phyloP scores from a whole-genome alignment of 2,329 filamentous ascomycete genomes.

The Nemania sp. region DNA sequence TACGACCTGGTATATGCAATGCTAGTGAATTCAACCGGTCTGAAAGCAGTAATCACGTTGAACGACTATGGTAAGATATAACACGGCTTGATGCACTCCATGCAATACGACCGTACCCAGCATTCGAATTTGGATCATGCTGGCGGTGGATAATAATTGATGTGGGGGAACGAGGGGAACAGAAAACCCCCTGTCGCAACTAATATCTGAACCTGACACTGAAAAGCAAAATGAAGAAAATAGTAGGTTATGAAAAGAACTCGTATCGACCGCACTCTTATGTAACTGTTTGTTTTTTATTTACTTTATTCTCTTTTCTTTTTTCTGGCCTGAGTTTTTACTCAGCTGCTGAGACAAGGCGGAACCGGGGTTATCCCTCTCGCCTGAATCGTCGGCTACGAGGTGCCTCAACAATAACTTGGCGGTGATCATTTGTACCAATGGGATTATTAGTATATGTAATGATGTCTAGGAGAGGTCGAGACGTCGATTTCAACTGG shows the following conservation, averaged over 20 bases:
- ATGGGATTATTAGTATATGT: background rate
- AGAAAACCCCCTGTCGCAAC: background rate
- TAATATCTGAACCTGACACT: background rate
- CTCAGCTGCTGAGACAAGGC: slow-evolving; percentile 10
- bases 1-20: background rate
- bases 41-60: background rate
- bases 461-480: background rate
- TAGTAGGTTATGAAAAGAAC: background rate
- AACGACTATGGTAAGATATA: background rate
- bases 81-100: background rate
- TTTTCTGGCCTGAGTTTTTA: background rate
- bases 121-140: too few species aligned
- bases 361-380: background rate
- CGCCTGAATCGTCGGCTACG: background rate
- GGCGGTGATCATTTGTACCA: background rate
- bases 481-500: background rate
- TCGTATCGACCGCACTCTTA: background rate
- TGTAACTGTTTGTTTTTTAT: background rate
- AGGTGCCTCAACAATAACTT: background rate
- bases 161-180: background rate
- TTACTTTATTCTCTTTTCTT: slow-evolving; percentile 4
- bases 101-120: background rate
- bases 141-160: too few species aligned
- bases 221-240: background rate
- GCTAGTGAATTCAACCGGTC: background rate